These are phyloP conservation scores for Eutrema yunnanense DNA, from an alignment of 345 rosid genomes.

Conservation along the genomic window DNA sequence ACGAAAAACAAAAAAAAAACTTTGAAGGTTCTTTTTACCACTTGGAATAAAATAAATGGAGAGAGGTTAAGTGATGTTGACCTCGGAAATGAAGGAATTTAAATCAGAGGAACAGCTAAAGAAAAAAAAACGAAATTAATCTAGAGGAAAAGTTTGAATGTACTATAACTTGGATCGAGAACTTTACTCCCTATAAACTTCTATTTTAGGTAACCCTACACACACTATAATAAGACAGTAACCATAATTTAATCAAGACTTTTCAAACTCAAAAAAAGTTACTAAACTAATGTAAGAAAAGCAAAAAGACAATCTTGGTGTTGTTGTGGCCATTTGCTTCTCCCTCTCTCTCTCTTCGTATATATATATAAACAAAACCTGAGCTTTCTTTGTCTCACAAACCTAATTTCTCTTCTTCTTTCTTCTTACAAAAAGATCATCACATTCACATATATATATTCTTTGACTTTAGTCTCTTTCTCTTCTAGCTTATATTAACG, in stretches of 20 bases:
- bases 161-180: not conserved
- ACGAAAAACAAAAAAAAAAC: too few species aligned
- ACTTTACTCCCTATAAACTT: not conserved
- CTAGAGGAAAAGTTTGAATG: constrained; percentile 9
- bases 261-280: constrained; percentile 7
- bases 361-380: not conserved
- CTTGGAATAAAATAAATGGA: too few species aligned
- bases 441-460: not conserved
- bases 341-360: not conserved
- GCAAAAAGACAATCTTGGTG: not conserved
- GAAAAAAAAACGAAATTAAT: not conserved
- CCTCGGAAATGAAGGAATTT: not conserved
- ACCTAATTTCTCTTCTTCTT: not conserved
- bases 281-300: constrained; percentile 20
- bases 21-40: too few species aligned
- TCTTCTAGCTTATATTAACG: constrained; percentile 4
- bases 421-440: not conserved
- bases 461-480: not conserved
- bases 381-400: not conserved
- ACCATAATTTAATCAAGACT: not conserved
- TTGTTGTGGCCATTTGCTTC: not conserved
- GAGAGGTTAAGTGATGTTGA: not conserved
- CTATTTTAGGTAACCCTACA: constrained; percentile 26
- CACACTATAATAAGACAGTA: constrained; percentile 11
- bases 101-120: not conserved